Evolutionary conservation across 306 rosid genomes (phyloP), one percentile per base, ranked within the genome.

Genomic region (Prunus salicina): DNA sequence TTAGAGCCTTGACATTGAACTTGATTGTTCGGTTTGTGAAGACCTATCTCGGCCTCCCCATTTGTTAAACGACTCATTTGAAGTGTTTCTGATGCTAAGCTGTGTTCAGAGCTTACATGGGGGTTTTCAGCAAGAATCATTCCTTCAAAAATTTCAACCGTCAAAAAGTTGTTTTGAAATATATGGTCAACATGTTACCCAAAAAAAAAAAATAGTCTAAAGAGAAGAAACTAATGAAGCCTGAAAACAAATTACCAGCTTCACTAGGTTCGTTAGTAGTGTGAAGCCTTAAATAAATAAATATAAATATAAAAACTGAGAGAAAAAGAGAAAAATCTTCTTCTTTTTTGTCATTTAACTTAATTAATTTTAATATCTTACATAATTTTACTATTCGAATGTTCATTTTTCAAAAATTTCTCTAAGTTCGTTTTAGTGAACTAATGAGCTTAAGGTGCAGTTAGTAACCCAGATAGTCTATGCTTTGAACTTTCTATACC

Each of bases 21-120:
- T 81, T 63, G 74, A 58, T 80, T 79, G 41, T 74, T 78, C 61
- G 87, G 83, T 77, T 83, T 88, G 68, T 43, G 86, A 88, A 70
- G 74, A 87, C 77, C 82, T 74, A 60, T 82, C 72, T 85, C 89
- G 45, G 83, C 86, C 80, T 82, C 93, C 15, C 87, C 87, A 73
- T 84, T 86, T 32, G 73, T 56, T 20, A 82, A 47, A 60, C 81
- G 86, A 77, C 80, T 83, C 86, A 78, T 80, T 78, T 76, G 68
- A n/a, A 78, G 24, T 14, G 75, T 73, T 84, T 80, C 89, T 55
- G 78, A 49, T 64, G 76, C 88, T 86, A 77, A 76, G 77, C 55
- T 80, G 53, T 71, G 38, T 72, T 77, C 79, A 78, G 63, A 27
- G 55, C 28, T 61, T 71, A 67, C 73, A 76, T 71, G 34, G 9